phyloP scores from a whole-genome alignment of 768 basidiomycete species.

The Rhizopogon vesiculosus region DNA sequence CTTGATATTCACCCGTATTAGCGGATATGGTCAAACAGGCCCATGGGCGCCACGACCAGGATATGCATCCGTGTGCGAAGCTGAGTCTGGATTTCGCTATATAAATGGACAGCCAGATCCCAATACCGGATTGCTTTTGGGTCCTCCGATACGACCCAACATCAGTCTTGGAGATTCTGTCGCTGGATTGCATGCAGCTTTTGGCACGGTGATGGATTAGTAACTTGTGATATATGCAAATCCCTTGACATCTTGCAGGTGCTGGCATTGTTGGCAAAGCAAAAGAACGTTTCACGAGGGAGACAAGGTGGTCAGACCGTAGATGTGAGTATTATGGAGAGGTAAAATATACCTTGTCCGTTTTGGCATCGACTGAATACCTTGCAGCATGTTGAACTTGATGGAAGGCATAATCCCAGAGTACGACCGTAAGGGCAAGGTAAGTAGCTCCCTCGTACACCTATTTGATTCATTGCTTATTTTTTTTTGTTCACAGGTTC shows the following conservation, averaged over 20 bases:
- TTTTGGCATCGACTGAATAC: background rate
- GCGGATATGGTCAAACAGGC: slow-evolving; percentile 72
- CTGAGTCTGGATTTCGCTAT: slow-evolving; percentile 68
- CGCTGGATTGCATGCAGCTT: slow-evolving; percentile 68
- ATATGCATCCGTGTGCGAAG: slow-evolving; percentile 73
- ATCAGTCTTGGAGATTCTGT: slow-evolving; percentile 71
- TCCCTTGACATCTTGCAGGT: slow-evolving; percentile 33
- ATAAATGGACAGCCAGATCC: slow-evolving; percentile 64
- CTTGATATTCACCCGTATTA: slow-evolving; percentile 88
- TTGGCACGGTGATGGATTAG: slow-evolving; percentile 50
- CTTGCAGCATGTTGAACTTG: slow-evolving; percentile 60
- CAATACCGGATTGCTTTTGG: slow-evolving; percentile 46
- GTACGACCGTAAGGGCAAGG: slow-evolving; percentile 68
- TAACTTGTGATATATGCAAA: background rate
- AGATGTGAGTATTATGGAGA: slow-evolving; percentile 73
- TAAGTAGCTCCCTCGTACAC: slow-evolving; percentile 13
- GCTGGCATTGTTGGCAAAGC: slow-evolving; percentile 51
- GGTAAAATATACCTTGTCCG: slow-evolving; percentile 27
- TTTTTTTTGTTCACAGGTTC: slow-evolving; percentile 34
- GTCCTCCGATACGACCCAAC: slow-evolving; percentile 66
- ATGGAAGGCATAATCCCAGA: slow-evolving; percentile 79
- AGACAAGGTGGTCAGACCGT: slow-evolving; percentile 45
- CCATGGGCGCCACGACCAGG: slow-evolving; percentile 69
- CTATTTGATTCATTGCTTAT: background rate
- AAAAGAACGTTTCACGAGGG: slow-evolving; percentile 27